These are phyloP conservation scores for Tylopilus vinaceipallidus DNA, from an alignment of 768 basidiomycete genomes.

Conservation along the genomic window DNA sequence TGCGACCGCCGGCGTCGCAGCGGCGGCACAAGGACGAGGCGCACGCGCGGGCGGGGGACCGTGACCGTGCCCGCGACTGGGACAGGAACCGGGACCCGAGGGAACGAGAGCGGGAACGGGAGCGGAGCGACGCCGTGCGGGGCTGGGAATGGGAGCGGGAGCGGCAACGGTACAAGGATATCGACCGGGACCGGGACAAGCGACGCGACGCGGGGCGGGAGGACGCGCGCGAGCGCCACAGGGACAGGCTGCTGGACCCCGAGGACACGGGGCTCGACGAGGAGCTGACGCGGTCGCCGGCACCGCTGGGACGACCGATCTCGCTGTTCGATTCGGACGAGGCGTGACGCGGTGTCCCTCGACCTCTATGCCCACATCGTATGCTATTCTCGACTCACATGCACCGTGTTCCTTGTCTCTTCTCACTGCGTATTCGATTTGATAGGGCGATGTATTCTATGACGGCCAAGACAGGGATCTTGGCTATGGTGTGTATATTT, in stretches of 20 bases:
- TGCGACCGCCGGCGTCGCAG: no score
- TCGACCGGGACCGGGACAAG: background rate
- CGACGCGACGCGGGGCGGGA: background rate
- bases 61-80: background rate
- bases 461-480: background rate
- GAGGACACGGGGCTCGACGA: constrained; percentile 9
- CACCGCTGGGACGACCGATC: constrained; percentile 29
- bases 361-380: background rate
- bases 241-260: background rate
- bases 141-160: background rate
- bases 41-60: no score
- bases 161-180: background rate
- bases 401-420: background rate
- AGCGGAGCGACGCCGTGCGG: background rate
- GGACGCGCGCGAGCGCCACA: background rate
- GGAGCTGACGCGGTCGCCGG: constrained; percentile 24
- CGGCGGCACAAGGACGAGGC: no score
- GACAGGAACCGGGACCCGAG: background rate
- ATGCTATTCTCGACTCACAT: background rate
- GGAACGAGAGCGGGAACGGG: background rate
- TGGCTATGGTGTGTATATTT: background rate
- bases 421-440: background rate
- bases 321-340: constrained; percentile 32
- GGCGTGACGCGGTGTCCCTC: background rate
- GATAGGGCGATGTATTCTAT: constrained; percentile 8